Conservation (phyloP, 345 rosid genomes). For the Eutrema heterophyllum region DNA sequence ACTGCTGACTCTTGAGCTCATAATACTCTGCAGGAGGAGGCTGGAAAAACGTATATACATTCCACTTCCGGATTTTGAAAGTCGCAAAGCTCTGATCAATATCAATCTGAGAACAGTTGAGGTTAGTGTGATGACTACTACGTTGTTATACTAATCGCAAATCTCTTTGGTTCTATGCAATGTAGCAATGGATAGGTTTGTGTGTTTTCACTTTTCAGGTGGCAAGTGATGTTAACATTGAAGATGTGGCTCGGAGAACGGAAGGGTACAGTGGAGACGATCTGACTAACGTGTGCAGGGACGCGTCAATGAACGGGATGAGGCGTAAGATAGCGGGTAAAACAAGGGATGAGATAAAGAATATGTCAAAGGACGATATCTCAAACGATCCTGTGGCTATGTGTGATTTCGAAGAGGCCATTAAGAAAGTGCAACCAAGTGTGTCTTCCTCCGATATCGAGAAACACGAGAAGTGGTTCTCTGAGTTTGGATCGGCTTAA, state of each 20-base stretch:
- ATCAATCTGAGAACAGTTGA: slow-evolving; percentile 96
- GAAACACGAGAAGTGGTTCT: slow-evolving; percentile 96
- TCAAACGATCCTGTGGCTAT: slow-evolving; percentile 96
- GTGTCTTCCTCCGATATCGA: slow-evolving; percentile 90
- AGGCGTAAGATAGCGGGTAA: slow-evolving; percentile 99
- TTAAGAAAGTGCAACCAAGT: slow-evolving; percentile 88
- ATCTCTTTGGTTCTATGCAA: not conserved
- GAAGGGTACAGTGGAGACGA: slow-evolving; percentile 99
- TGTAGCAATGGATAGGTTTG: not conserved
- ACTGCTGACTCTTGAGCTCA: not conserved
- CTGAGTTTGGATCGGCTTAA: slow-evolving; percentile 93
- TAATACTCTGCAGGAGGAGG: slow-evolving; percentile 71
- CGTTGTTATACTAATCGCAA: not conserved
- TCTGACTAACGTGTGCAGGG: slow-evolving; percentile 95
- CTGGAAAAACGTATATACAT: slow-evolving; percentile 98
- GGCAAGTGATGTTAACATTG: slow-evolving; percentile 80
- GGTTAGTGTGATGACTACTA: slow-evolving; percentile 41
- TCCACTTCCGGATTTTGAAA: slow-evolving; percentile 96
- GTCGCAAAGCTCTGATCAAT: slow-evolving; percentile 93
- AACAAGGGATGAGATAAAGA: slow-evolving; percentile 97
- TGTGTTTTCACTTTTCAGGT: slow-evolving; percentile 43
- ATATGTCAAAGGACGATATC: slow-evolving; percentile 96
- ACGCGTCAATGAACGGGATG: slow-evolving; percentile 98
- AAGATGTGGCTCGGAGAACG: slow-evolving; percentile 84
- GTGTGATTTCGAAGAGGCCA: slow-evolving; percentile 99